Base-by-base conservation (phyloP, 352 stramenopile genomes). In the Pythium rhizo-oryzae region DNA sequence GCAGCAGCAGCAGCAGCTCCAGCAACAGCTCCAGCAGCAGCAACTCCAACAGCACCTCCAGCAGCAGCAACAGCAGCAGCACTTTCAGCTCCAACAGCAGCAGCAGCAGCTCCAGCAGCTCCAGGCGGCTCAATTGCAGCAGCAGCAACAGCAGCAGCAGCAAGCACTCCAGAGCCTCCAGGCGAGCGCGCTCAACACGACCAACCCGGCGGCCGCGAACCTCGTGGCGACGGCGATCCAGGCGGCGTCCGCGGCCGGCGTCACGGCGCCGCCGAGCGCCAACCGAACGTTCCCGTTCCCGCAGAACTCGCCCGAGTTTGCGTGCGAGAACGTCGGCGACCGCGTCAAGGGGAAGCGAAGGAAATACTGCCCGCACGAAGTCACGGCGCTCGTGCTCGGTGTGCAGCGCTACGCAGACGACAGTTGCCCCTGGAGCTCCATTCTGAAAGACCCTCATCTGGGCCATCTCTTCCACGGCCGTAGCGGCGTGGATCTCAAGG, bases 341-440 rank as follows among this genome's bases (percentile, higher is more conserved):
- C 84, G 86, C n/a, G 79, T 94, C 16, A 94, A 94, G 46, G 86
- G 86, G 52, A 94, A 94, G 69, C 77, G 86, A 35, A 66, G 86
- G 24, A 94, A 94, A 60, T 94, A 94, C 59, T 94, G 86, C 70
- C 86, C 86, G 4, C 86, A 94, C 46, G 86, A 94, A 78, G 86
- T 94, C 12, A 94, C 86, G n/a, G 86, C 86, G 8, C 56, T 94
- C 0, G 82, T 94, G 41, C 72, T 93, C 16, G 86, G 86, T n/a
- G 84, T 94, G 4, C 86, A 94, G 65, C 84, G 86, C 16, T 94
- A 94, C 51, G 86, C 86, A 19, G 86, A 94, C 62, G 86, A 94
- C 57, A 93, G 84, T 72, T 94, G 86, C 62, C 86, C 86, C 7
- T 94, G 86, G 86, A 94, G 86, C 44, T 91, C 81, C 1, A 94